Base-by-base conservation (phyloP, 352 stramenopile genomes). In the Globisporangium canariense region DNA sequence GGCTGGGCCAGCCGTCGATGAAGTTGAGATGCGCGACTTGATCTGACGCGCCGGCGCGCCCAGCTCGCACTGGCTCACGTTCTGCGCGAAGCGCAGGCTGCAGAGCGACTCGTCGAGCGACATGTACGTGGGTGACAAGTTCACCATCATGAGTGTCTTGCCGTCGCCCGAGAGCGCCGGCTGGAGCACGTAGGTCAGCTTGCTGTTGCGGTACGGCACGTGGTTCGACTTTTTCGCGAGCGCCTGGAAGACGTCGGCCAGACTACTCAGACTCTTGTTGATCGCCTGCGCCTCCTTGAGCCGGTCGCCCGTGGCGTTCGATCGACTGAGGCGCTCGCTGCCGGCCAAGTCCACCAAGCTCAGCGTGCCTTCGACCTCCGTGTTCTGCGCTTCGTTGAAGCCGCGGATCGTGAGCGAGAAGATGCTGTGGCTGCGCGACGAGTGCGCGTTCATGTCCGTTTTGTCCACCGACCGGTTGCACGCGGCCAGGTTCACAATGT, bases 101-200 rank as follows among this genome's bases (percentile, higher is more conserved):
- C 97, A 99, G 5, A 99, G 73, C 69, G 95, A 98, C 78, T 99
- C 98, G 68, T 97, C 88, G 40, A 98, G 80, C 61, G 96, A 99
- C 50, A 87, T 79, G 32, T 91, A 83, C 20, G 97, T 99, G 3
- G 98, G 97, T 69, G 94, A 98, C 30, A 99, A 75, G 73, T 99
- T 99, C 46, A 99, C 97, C 86, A 99, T 99, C 97, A 99, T 99
- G 45, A 99, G 83, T 65, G 97, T 99, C 82, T 99, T 99, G 46
- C 97, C 97, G 78, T 99, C 96, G 10, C 97, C 97, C 65, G 95
- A 98, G 6, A 99, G 88, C 65, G 96, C 98, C 55, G 98, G 97
- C 81, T 99, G 97, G 22, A 99, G 84, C 43, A 99, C 88, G 74
- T 99, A 99, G 25, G 98, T 99, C 22, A 99, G 83, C 75, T 99